These are phyloP conservation scores for Monosporascus sp. DNA, from an alignment of 2,329 filamentous ascomycete species.

Conservation along the genomic window DNA sequence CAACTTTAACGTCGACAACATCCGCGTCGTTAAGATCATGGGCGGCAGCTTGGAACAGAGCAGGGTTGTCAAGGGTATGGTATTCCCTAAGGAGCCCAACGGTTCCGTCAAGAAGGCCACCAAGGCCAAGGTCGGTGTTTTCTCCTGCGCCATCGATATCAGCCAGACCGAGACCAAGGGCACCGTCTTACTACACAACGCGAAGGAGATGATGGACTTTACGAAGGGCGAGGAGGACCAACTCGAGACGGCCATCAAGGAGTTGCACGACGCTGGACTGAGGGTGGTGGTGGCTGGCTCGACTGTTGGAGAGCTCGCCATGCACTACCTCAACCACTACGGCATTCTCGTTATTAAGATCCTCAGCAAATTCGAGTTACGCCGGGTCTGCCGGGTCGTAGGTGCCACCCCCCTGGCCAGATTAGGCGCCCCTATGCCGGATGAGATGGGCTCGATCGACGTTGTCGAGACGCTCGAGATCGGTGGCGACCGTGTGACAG, in stretches of 20 bases:
- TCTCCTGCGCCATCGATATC: slow-evolving; percentile 90
- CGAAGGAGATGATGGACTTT: slow-evolving; percentile 98
- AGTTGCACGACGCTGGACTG: slow-evolving; percentile 88
- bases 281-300: slow-evolving; percentile 88
- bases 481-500: slow-evolving; percentile 93
- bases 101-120: slow-evolving; percentile 83
- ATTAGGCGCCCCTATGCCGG: slow-evolving; percentile 97
- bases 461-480: slow-evolving; percentile 97
- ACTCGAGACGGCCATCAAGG: slow-evolving; percentile 87
- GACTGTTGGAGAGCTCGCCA: slow-evolving; percentile 89
- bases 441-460: slow-evolving; percentile 95
- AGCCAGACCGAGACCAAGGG: slow-evolving; percentile 99
- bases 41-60: slow-evolving; percentile 92
- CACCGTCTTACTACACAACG: slow-evolving; percentile 92
- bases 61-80: slow-evolving; percentile 94
- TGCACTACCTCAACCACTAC: slow-evolving; percentile 97
- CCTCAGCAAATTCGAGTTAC: slow-evolving; percentile 95
- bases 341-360: slow-evolving; percentile 96
- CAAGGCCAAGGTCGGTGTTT: slow-evolving; percentile 95
- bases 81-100: slow-evolving; percentile 93
- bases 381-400: slow-evolving; percentile 90
- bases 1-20: slow-evolving; percentile 98
- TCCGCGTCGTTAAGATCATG: slow-evolving; percentile 99
- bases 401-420: slow-evolving; percentile 94
- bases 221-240: slow-evolving; percentile 94